phyloP scores from a whole-genome alignment of 192 early-diverging fungal genomes.

The Backusella luteola region DNA sequence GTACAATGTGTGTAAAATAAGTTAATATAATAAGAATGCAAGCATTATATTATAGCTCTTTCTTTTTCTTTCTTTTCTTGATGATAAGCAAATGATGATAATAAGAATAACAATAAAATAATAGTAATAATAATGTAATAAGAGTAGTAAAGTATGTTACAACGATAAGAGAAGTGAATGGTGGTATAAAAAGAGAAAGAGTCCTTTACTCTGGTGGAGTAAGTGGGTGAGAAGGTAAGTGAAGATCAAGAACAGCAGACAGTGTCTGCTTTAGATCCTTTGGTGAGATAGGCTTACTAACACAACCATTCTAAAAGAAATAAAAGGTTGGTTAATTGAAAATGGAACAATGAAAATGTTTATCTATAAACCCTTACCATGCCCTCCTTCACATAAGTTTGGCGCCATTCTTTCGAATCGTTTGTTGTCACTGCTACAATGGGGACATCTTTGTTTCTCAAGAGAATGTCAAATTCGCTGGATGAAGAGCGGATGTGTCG shows the following conservation, averaged over 20 bases:
- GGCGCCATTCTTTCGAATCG: slow-evolving; percentile 47
- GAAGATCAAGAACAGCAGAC: slow-evolving; percentile 9
- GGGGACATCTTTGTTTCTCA: slow-evolving; percentile 52
- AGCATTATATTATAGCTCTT: background rate
- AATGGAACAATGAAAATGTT: background rate
- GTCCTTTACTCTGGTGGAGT: slow-evolving; percentile 7
- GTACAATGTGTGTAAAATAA: slow-evolving; percentile 10
- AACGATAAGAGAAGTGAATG: background rate
- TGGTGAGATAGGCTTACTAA: slow-evolving; percentile 49
- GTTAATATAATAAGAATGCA: slow-evolving; percentile 3
- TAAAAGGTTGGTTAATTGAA: background rate
- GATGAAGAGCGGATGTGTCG: slow-evolving; percentile 43
- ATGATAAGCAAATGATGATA: background rate
- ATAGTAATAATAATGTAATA: background rate
- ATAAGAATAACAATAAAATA: background rate
- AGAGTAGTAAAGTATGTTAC: background rate
- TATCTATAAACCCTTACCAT: slow-evolving; percentile 36
- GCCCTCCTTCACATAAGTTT: slow-evolving; percentile 51
- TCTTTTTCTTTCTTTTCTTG: background rate
- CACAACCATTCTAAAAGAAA: slow-evolving; percentile 40
- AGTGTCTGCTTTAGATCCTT: slow-evolving; percentile 17
- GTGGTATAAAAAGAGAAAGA: background rate
- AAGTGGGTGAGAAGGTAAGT: background rate
- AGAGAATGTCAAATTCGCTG: slow-evolving; percentile 37
- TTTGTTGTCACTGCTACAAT: slow-evolving; percentile 69